Evolutionary conservation across 1,284 basidiomycete genomes (phyloP).

Genomic region (Irpex lacteus): DNA sequence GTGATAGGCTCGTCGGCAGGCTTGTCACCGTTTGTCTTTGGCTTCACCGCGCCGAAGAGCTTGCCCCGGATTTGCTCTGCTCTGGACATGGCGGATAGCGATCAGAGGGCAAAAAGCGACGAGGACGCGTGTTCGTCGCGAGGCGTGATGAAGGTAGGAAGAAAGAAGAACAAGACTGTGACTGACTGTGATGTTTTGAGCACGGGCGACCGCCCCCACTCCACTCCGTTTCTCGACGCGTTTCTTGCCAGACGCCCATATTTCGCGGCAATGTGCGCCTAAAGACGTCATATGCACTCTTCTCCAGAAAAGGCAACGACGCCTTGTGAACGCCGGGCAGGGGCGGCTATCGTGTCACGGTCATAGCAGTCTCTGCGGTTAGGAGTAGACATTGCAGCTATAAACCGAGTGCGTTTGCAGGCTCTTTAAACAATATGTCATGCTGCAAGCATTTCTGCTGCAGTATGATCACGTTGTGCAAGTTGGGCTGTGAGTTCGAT

Average conservation of each 20-base stretch:
- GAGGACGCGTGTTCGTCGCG: background rate
- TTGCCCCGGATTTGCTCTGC: conserved; percentile 73
- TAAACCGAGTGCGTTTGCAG: too few species aligned
- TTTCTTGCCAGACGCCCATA: background rate
- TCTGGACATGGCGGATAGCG: conserved; percentile 31
- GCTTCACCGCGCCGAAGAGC: conserved; percentile 62
- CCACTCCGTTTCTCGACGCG: conserved; percentile 1
- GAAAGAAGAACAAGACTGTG: background rate
- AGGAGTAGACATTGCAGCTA: too few species aligned
- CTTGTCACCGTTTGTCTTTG: conserved; percentile 26
- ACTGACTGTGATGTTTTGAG: too few species aligned
- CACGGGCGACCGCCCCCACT: background rate
- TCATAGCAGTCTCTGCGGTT: too few species aligned
- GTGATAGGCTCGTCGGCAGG: conserved; percentile 19
- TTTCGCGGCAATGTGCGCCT: background rate
- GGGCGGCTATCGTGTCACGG: too few species aligned
- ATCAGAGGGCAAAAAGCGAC: background rate
- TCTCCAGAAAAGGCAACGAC: background rate
- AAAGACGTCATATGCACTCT: background rate
- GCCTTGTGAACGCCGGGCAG: background rate
- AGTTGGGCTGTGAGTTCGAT: too few species aligned
- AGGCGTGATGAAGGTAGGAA: background rate
- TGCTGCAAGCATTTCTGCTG: too few species aligned
- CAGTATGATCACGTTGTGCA: too few species aligned
- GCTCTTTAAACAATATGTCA: too few species aligned